Evolutionary conservation across 495 filamentous ascomycete species (phyloP).

Genomic region (Aspergillus coremiiformis): DNA sequence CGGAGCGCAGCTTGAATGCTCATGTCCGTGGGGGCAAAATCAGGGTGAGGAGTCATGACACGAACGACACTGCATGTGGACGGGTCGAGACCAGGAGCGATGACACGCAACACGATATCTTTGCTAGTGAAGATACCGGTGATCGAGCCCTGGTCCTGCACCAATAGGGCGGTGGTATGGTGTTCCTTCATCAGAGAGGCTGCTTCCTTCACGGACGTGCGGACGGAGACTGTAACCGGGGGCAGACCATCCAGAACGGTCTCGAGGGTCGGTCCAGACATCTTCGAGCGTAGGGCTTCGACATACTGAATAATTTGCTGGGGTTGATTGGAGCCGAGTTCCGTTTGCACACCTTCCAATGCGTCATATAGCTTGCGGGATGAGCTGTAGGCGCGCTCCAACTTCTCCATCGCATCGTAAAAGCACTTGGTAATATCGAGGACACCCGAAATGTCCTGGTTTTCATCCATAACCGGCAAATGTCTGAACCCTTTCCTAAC

Average conservation of each 20-base stretch:
- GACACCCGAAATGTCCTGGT: slow-evolving; percentile 97
- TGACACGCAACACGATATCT: slow-evolving; percentile 95
- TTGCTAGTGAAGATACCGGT: slow-evolving; percentile 99
- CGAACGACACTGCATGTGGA: slow-evolving; percentile 93
- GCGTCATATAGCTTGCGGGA: slow-evolving; percentile 96
- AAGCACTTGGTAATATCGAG: slow-evolving; percentile 99
- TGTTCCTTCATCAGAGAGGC: slow-evolving; percentile 95
- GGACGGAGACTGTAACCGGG: slow-evolving; percentile 87
- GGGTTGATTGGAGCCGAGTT: slow-evolving; percentile 90
- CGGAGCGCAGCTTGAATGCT: slow-evolving; percentile 94
- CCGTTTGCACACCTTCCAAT: slow-evolving; percentile 96
- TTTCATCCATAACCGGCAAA: slow-evolving; percentile 98
- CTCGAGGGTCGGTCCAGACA: slow-evolving; percentile 96
- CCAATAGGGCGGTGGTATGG: slow-evolving; percentile 91
- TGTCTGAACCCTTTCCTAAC: slow-evolving; percentile 96
- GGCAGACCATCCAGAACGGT: slow-evolving; percentile 87
- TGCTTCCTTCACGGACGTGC: slow-evolving; percentile 93
- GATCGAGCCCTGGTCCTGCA: slow-evolving; percentile 94
- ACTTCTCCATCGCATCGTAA: slow-evolving; percentile 99
- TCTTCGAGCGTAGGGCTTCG: slow-evolving; percentile 87
- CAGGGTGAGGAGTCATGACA: slow-evolving; percentile 98
- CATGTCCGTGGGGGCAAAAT: slow-evolving; percentile 98
- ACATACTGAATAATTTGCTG: slow-evolving; percentile 99
- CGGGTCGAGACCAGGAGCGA: slow-evolving; percentile 92
- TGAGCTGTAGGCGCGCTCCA: slow-evolving; percentile 93